A percentile compares a stretch with the other conserved stretches of the same genome.
These are phyloP conservation scores for Eucalyptus caleyi DNA, from an alignment of 345 rosid genomes.

Conservation along the genomic window DNA sequence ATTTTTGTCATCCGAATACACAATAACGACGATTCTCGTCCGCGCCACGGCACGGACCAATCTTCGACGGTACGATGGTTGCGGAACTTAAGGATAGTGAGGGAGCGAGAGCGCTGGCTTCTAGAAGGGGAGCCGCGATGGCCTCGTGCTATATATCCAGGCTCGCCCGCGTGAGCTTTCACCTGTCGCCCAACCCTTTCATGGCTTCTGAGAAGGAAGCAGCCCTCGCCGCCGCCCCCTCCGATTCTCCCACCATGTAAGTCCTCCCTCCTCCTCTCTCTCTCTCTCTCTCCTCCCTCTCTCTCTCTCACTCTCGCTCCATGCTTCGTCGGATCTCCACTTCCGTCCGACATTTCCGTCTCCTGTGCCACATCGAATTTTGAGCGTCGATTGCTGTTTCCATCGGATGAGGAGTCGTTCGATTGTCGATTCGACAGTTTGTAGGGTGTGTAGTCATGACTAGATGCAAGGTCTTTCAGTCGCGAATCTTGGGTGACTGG, in stretches of 20 bases:
- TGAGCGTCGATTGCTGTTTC: not conserved
- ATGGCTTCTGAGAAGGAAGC: slow-evolving; percentile 96
- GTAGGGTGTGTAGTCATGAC: not conserved
- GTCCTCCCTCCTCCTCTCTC: not conserved
- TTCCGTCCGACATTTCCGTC: not conserved
- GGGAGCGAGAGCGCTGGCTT: not conserved
- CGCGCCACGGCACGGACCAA: not conserved
- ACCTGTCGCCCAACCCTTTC: slow-evolving; percentile 2
- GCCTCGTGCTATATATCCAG: not conserved
- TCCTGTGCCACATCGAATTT: not conserved
- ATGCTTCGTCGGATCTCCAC: not conserved
- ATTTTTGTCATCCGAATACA: too few species aligned
- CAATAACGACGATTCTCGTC: rapidly evolving
- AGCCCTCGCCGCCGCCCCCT: slow-evolving; percentile 42
- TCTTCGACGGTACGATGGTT: not conserved
- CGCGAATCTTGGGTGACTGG: not conserved
- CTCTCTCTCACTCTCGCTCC: not conserved
- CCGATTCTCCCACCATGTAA: slow-evolving; percentile 82
- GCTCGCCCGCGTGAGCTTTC: slow-evolving; percentile 11
- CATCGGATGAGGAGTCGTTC: not conserved
- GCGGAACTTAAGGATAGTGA: not conserved
- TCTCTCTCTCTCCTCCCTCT: too few species aligned
- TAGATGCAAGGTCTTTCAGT: not conserved
- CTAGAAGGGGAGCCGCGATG: not conserved
- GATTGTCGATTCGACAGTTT: not conserved